Conservation (phyloP, 371 early-diverging fungal species). For the Apophysomyces trapeziformis region DNA sequence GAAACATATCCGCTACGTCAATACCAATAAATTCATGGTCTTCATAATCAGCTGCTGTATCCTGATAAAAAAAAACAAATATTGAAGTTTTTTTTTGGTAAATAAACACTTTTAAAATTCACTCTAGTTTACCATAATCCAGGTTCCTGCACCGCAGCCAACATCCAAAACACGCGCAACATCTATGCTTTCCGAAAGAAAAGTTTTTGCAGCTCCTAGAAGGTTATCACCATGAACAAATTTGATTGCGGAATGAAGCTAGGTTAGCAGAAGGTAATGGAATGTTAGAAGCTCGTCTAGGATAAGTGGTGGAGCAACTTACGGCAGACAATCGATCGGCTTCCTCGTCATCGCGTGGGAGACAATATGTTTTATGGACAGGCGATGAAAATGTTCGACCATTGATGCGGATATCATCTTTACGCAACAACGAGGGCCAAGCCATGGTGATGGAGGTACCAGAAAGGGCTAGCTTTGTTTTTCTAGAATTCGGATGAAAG, state of each 20-base stretch:
- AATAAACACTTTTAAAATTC: background rate
- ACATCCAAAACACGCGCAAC: constrained; percentile 40
- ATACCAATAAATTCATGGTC: constrained; percentile 42
- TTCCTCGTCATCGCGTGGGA: constrained; percentile 41
- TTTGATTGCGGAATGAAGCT: constrained; percentile 11
- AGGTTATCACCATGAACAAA: constrained; percentile 1
- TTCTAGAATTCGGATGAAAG: background rate
- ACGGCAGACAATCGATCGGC: constrained; percentile 36
- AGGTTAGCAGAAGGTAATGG: background rate
- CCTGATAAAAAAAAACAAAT: constrained; percentile 23
- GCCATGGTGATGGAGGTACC: background rate
- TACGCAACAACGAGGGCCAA: constrained; percentile 10
- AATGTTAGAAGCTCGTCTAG: background rate
- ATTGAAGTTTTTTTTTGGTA: background rate
- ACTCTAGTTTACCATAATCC: constrained; percentile 34
- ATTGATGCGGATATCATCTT: constrained; percentile 6
- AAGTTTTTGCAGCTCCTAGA: background rate
- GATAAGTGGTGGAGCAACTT: background rate
- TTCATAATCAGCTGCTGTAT: constrained; percentile 43
- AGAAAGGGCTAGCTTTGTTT: background rate
- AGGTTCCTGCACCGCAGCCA: constrained; percentile 50
- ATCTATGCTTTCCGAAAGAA: background rate
- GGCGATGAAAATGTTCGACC: constrained; percentile 2
- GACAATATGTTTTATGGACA: constrained; percentile 15
- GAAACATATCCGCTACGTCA: constrained; percentile 34